Evolutionary conservation across 2,329 filamentous ascomycete genomes (phyloP).

Genomic region (Nigrograna mackinnonii): DNA sequence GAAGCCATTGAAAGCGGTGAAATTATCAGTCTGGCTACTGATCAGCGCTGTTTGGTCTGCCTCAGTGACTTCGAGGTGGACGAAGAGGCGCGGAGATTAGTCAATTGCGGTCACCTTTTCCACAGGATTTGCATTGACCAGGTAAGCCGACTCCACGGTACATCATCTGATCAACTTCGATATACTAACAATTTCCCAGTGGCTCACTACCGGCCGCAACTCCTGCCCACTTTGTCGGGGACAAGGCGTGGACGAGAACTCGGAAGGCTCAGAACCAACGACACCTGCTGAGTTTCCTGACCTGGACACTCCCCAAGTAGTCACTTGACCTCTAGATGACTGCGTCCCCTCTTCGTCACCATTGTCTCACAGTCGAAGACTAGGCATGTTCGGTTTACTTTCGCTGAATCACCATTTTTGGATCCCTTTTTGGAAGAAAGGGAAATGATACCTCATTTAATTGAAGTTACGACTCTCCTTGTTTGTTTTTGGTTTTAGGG

Average conservation of each 20-base stretch:
- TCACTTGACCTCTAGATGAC: background rate
- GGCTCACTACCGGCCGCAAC: slow-evolving; percentile 69
- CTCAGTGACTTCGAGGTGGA: slow-evolving; percentile 66
- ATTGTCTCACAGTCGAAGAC: no score
- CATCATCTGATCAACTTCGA: background rate
- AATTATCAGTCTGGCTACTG: slow-evolving; percentile 28
- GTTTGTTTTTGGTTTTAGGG: no score
- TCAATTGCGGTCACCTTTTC: slow-evolving; percentile 68
- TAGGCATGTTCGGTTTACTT: no score
- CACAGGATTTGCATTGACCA: slow-evolving; percentile 72
- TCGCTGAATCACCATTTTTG: no score
- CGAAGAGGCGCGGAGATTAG: slow-evolving; percentile 63
- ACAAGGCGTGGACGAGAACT: slow-evolving; percentile 59
- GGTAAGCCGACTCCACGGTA: slow-evolving; percentile 47
- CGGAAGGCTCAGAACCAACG: slow-evolving; percentile 7
- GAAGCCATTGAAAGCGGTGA: slow-evolving; percentile 47
- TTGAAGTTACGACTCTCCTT: no score
- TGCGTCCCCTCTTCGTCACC: background rate
- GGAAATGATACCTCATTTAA: no score
- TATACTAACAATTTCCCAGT: slow-evolving; percentile 48
- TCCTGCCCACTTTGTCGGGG: slow-evolving; percentile 66
- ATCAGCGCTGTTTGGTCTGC: slow-evolving; percentile 67
- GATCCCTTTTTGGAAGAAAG: no score
- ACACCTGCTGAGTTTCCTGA: slow-evolving; percentile 1
- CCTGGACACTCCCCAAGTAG: background rate